Base-by-base conservation (phyloP, 805 yeast genomes). In the Kodamaea kaohsiungensis region DNA sequence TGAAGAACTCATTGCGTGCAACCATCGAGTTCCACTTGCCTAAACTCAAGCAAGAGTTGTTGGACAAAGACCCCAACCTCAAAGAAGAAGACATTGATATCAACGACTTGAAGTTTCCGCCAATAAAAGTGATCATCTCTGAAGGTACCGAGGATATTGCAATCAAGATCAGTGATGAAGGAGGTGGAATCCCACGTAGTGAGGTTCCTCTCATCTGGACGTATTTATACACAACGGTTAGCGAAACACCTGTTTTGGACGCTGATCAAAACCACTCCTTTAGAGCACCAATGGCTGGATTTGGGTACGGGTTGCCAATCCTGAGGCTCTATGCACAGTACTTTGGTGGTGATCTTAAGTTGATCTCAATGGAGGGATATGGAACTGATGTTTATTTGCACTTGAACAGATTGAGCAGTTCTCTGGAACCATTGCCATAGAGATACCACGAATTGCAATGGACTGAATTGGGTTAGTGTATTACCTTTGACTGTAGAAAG, bases 341-440 rank as follows among this genome's bases (percentile, higher is more conserved):
- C 67, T 91, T 91, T 66, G 96, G 96, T 6, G 96, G 96, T 2
- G 97, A 91, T 63, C 79, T 91, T 68, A 88, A 87, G 65, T 78
- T 91, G 63, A 91, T 90, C 53, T 84, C 91, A 35, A 89, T 91
- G 96, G 97, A 91, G 70, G 96, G 96, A 7, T 89, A 91, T 65
- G 97, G 97, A 13, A 91, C 97, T 0, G 97, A 91, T 66, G 97
- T 89, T 1, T 91, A 91, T 64, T 70, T 91, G 64, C 97, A 91
- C 71, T 77, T 91, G 66, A 91, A 91, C 69, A 77, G 96, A 52
- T 80, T 91, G 61, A 84, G 88, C 61, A 82, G 88, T 50, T 82
- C 87, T 2, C 80, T 84, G 53, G 96, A 88, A 70, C 95, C 93
- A 3, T 69, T 84, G 52, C 84, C 84, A 54, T 80, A 60, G 55